phyloP scores from a whole-genome alignment of 1,139 yeast genomes.

The Hanseniaspora sp. region DNA sequence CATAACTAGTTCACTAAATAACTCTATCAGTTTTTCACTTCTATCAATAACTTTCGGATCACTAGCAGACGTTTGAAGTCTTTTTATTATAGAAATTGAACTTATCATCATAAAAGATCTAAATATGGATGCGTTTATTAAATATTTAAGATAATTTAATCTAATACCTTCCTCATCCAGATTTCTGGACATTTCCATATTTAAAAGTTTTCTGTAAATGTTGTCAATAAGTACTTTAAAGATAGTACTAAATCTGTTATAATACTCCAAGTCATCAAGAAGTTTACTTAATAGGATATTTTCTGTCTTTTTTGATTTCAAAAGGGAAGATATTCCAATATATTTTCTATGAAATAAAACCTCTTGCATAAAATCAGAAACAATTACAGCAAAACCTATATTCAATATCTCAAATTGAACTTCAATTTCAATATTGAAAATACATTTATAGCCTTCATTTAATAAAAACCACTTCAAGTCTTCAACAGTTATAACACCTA shows the following conservation, averaged over 20 bases:
- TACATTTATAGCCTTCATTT: neutral
- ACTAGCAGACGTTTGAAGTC: neutral
- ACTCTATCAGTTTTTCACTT: neutral
- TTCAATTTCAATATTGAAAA: neutral
- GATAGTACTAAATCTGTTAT: conserved; percentile 5
- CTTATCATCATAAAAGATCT: conserved; percentile 12
- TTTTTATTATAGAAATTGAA: conserved; percentile 1
- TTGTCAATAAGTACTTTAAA: conserved; percentile 3
- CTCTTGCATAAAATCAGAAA: conserved; percentile 11
- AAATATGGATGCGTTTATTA: conserved; percentile 5
- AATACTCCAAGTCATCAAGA: conserved; percentile 2
- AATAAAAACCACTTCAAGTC: conserved; percentile 6
- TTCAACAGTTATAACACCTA: conserved; percentile 8
- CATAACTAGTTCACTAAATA: neutral
- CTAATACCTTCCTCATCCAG: neutral
- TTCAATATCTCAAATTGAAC: conserved; percentile 6
- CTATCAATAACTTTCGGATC: neutral
- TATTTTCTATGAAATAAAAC: conserved; percentile 11
- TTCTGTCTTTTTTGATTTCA: neutral
- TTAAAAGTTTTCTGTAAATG: neutral
- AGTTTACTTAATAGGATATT: neutral
- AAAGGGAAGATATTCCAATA: neutral
- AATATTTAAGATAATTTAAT: conserved; percentile 3
- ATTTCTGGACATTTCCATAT: neutral
- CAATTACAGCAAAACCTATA: conserved; percentile 3